Percentiles rank a stretch among this genome's conserved stretches.
phyloP scores from a whole-genome alignment of 352 stramenopile species.

The Phytophthora cactorum region DNA sequence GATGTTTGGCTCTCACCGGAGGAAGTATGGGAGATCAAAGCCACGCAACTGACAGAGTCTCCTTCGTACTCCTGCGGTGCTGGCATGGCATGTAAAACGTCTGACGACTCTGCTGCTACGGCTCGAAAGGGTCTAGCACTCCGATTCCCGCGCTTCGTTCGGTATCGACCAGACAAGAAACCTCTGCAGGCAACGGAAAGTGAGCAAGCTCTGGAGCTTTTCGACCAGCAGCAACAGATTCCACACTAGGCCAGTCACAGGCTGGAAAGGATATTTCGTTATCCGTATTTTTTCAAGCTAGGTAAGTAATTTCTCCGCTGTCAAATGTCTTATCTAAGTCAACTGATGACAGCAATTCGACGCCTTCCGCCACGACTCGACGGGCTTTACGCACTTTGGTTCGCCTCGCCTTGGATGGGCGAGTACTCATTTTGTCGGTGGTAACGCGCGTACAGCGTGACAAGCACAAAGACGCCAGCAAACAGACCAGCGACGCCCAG shows the following conservation, averaged over 20 bases:
- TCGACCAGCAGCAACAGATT: slow-evolving; percentile 46
- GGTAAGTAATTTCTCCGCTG: neutral
- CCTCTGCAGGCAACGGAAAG: slow-evolving; percentile 94
- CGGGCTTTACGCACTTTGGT: slow-evolving; percentile 4
- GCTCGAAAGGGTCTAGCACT: slow-evolving; percentile 93
- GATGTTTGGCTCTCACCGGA: slow-evolving; percentile 95
- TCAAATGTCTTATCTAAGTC: slow-evolving; percentile 9
- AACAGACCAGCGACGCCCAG: slow-evolving; percentile 23
- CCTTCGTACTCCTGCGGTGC: slow-evolving; percentile 93
- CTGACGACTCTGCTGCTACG: slow-evolving; percentile 1
- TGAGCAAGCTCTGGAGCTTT: slow-evolving; percentile 91
- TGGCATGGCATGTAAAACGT: neutral
- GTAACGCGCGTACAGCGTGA: slow-evolving; percentile 22
- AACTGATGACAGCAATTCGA: slow-evolving; percentile 21
- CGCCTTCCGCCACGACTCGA: slow-evolving; percentile 3
- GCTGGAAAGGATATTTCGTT: neutral
- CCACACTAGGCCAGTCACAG: slow-evolving; percentile 12
- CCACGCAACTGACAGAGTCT: slow-evolving; percentile 97
- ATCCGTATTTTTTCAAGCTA: neutral
- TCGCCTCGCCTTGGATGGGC: slow-evolving; percentile 16
- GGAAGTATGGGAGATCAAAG: slow-evolving; percentile 99
- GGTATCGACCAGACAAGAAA: slow-evolving; percentile 96
- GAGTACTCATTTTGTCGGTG: slow-evolving; percentile 22
- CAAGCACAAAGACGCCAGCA: slow-evolving; percentile 8
- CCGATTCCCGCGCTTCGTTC: slow-evolving; percentile 98